These are phyloP conservation scores for Xerocomus potaroensis DNA, from an alignment of 768 basidiomycete genomes.

Conservation along the genomic window DNA sequence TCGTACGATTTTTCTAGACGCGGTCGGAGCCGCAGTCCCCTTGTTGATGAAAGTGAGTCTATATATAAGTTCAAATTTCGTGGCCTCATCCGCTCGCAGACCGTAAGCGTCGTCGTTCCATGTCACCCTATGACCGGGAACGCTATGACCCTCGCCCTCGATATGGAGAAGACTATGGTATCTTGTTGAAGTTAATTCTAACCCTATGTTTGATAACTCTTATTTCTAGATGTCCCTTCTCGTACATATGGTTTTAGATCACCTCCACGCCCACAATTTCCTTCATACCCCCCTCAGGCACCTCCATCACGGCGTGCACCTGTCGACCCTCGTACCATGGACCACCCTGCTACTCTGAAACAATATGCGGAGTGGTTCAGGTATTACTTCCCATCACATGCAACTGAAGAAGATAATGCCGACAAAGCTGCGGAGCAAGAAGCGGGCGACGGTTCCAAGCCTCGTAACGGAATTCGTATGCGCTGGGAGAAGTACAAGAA, in stretches of 20 bases:
- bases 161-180: slow-evolving; percentile 81
- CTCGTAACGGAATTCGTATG: slow-evolving; percentile 76
- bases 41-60: slow-evolving; percentile 57
- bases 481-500: slow-evolving; percentile 95
- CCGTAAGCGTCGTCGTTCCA: slow-evolving; percentile 76
- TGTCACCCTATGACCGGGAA: slow-evolving; percentile 73
- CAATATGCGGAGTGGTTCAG: slow-evolving; percentile 90
- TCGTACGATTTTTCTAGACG: slow-evolving; percentile 66
- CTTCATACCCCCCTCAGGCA: slow-evolving; percentile 36
- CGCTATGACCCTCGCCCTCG: slow-evolving; percentile 80
- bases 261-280: slow-evolving; percentile 55
- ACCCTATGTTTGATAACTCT: slow-evolving; percentile 5
- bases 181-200: slow-evolving; percentile 19
- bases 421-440: slow-evolving; percentile 84
- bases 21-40: slow-evolving; percentile 75
- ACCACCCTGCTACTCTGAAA: slow-evolving; percentile 76
- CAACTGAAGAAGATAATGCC: slow-evolving; percentile 75
- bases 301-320: slow-evolving; percentile 57
- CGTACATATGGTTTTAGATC: slow-evolving; percentile 61
- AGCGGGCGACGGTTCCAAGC: slow-evolving; percentile 77
- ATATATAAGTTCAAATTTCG: neutral
- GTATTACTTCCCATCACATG: slow-evolving; percentile 67
- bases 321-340: slow-evolving; percentile 75
- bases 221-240: slow-evolving; percentile 55
- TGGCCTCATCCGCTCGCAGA: slow-evolving; percentile 33